A percentile compares a stretch with the other conserved stretches of the same genome.
These are phyloP conservation scores for Epichloe festucae DNA, from an alignment of 2,329 filamentous ascomycete genomes.

Conservation along the genomic window DNA sequence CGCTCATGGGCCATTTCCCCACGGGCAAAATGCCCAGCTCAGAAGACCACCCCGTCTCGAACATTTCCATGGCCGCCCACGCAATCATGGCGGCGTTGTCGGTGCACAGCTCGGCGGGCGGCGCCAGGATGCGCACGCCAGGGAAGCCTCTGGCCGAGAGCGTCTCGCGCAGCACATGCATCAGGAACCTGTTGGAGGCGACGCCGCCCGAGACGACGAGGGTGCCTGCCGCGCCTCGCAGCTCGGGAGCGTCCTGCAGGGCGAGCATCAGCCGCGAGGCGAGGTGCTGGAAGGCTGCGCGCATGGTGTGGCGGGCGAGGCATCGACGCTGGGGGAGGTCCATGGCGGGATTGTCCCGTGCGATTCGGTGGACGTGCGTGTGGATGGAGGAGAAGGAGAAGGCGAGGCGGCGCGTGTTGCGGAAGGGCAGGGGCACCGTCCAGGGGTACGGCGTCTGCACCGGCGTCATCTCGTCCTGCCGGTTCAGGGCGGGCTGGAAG, in stretches of 20 bases:
- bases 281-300: conserved; percentile 77
- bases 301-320: conserved; percentile 64
- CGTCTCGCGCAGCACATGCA: conserved; percentile 44
- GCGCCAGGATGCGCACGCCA: conserved; percentile 52
- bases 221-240: conserved; percentile 27
- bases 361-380: conserved; percentile 35
- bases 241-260: conserved; percentile 28
- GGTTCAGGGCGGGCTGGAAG: conserved; percentile 46
- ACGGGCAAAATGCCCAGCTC: conserved; percentile 46
- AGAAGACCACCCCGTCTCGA: conserved; percentile 57
- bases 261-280: conserved; percentile 60
- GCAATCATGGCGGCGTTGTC: conserved; percentile 98
- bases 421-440: conserved; percentile 55
- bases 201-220: conserved; percentile 85
- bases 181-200: conserved; percentile 70
- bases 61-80: conserved; percentile 92
- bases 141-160: conserved; percentile 55
- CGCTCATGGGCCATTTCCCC: conserved; percentile 64
- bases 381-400: conserved; percentile 65
- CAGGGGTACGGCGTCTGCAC: conserved; percentile 36
- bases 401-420: conserved; percentile 40
- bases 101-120: conserved; percentile 69
- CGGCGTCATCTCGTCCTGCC: conserved; percentile 43
- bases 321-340: conserved; percentile 47
- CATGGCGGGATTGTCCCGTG: conserved; percentile 27